phyloP scores from a whole-genome alignment of 108 stramenopile genomes.

The Skeletonema tropicum region DNA sequence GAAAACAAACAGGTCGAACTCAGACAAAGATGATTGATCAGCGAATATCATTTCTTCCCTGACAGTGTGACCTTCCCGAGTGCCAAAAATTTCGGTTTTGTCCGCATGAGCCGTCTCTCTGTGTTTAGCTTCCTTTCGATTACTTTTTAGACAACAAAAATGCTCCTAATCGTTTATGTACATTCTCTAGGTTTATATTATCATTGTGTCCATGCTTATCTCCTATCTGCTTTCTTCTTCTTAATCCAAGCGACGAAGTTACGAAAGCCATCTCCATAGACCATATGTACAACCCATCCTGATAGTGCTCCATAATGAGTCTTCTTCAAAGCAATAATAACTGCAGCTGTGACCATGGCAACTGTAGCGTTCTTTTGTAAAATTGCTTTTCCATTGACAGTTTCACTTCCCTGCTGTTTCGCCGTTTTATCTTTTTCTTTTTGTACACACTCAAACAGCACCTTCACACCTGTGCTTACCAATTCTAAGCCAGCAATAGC shows the following conservation, averaged over 20 bases:
- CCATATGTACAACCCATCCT: constrained; percentile 70
- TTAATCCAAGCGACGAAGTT: constrained; percentile 39
- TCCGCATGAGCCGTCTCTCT: too few species aligned
- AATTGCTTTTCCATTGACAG: constrained; percentile 15
- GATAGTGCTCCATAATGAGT: constrained; percentile 73
- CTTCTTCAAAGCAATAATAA: constrained; percentile 67
- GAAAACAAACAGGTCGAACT: constrained; percentile 1
- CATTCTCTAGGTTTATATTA: neutral
- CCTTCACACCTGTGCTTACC: constrained; percentile 59
- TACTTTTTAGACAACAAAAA: neutral
- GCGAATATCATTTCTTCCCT: too few species aligned
- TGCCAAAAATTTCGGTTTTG: too few species aligned
- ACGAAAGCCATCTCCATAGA: constrained; percentile 55
- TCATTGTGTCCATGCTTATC: neutral
- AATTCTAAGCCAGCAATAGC: constrained; percentile 80
- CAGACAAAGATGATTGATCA: neutral
- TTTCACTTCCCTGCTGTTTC: constrained; percentile 1
- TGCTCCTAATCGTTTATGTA: neutral
- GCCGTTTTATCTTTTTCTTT: constrained; percentile 26
- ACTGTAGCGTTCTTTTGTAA: constrained; percentile 51
- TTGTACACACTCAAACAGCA: constrained; percentile 40
- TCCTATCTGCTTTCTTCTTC: constrained; percentile 12
- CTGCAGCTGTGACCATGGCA: constrained; percentile 63
- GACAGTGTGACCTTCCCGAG: too few species aligned
- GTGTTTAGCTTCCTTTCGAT: too few species aligned